These are phyloP conservation scores for Gloeophyllum trabeum DNA, from an alignment of 768 basidiomycete genomes.

Conservation along the genomic window DNA sequence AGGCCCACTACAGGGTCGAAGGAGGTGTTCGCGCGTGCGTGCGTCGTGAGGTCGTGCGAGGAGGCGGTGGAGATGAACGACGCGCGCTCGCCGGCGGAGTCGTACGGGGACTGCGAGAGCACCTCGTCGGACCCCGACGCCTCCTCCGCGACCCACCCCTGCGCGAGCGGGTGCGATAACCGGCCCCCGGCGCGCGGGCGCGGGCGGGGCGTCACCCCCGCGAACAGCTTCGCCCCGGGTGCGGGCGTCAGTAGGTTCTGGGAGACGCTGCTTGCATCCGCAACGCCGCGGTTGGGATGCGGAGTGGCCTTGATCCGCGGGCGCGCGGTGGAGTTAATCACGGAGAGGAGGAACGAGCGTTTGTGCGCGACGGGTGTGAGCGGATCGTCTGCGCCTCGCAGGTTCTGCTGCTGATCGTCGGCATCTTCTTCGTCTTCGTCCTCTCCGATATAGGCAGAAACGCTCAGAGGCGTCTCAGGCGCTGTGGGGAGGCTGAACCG, in stretches of 20 bases:
- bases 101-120: conserved; percentile 26
- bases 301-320: conserved; percentile 62
- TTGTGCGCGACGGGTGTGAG: conserved; percentile 65
- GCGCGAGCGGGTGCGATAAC: conserved; percentile 57
- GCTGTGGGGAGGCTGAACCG: conserved; percentile 42
- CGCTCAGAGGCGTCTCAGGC: conserved; percentile 21
- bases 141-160: conserved; percentile 22
- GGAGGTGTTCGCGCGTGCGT: conserved; percentile 73
- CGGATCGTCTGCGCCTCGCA: conserved; percentile 27
- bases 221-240: conserved; percentile 24
- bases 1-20: conserved; percentile 79
- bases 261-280: not conserved
- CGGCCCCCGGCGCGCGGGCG: conserved; percentile 23
- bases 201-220: conserved; percentile 54
- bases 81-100: conserved; percentile 39
- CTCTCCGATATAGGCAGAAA: conserved; percentile 20
- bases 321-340: conserved; percentile 74
- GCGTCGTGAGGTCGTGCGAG: conserved; percentile 79
- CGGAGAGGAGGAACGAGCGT: conserved; percentile 71
- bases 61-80: conserved; percentile 79
- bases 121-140: conserved; percentile 15
- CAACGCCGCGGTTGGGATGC: conserved; percentile 28
- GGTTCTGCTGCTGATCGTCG: conserved; percentile 3
- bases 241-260: not conserved
- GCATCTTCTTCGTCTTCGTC: conserved; percentile 17